These are phyloP conservation scores for Ormosia emarginata DNA, from an alignment of 306 rosid genomes.

Conservation along the genomic window DNA sequence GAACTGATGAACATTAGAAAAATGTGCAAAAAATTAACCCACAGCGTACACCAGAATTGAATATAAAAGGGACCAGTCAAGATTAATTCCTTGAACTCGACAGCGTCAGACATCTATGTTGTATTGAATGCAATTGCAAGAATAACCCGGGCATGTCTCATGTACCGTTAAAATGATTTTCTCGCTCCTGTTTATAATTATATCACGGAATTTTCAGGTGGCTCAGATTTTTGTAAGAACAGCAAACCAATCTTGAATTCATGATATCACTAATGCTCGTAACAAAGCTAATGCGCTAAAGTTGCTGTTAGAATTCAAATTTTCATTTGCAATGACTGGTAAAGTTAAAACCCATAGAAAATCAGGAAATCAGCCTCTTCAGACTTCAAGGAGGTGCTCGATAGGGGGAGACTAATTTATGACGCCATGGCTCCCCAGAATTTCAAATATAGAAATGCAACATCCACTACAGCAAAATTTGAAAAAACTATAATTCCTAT, in stretches of 20 bases:
- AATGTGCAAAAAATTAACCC: too few relatives aligned
- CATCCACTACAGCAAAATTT: slow-evolving; percentile 8
- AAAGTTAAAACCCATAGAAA: neutral
- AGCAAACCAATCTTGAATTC: neutral
- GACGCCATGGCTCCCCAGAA: neutral
- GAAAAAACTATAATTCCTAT: slow-evolving; percentile 44
- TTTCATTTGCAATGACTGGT: neutral
- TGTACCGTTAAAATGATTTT: neutral
- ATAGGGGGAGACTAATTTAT: neutral
- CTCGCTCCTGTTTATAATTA: neutral
- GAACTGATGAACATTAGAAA: too few relatives aligned
- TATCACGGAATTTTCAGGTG: neutral
- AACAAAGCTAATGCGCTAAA: neutral
- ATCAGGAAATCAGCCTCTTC: neutral
- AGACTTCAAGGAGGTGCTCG: neutral
- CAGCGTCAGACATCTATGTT: too few relatives aligned
- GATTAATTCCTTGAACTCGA: too few relatives aligned
- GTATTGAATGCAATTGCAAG: neutral
- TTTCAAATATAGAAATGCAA: neutral
- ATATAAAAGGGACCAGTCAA: too few relatives aligned
- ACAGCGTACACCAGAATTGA: too few relatives aligned
- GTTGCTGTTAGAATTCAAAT: neutral
- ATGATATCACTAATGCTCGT: neutral
- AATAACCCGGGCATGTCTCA: neutral
- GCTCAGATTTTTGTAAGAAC: neutral